Evolutionary conservation across 2,329 filamentous ascomycete species (phyloP), one percentile per base, ranked within the genome.

Genomic region (Endocalyx cinctus): DNA sequence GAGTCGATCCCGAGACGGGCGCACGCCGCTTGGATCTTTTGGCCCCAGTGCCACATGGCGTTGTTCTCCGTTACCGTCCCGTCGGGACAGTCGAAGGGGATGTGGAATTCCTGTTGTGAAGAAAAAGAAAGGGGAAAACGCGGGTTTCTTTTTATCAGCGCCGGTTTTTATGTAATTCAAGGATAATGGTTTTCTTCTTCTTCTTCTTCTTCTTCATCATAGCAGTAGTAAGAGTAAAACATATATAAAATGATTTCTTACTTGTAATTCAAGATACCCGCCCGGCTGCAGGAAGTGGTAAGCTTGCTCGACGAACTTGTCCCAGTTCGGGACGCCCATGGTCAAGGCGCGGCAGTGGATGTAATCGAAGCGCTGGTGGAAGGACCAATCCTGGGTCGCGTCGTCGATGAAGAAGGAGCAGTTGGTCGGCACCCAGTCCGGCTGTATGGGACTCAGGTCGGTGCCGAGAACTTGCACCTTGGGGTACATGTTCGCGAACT

Each of bases 361-460:
- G 29, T 45, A 50, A 39, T 52, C 46, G 39, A 51, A 51, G 28
- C 43, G 38, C 30, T 45, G 37, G 45, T 66, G 66, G 11, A 46
- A 48, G 46, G 70, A 65, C 26, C 38, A 42, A 1, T 51, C 50
- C 29, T 53, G 54, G 43, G 60, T 50, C 15, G 72, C 69, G 46
- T 82, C 75, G 52, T 81, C 77, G 31, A 47, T 41, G 25, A 43
- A 31, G 20, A 45, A 47, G 11, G 37, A 37, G 35, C 41, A 44
- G 30, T 46, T 46, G 25, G 35, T 18, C 17, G 43, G 43, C 13
- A 45, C 33, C 20, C 37, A 47, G 13, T 43, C 40, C 17, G 45
- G 45, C 34, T 47, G 45, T 29, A 47, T 47, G 4, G 43, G 43
- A 10, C 32, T 37, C 23, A 47, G 34, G 28, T 47, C 44, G 7